These are phyloP conservation scores for Phoenix dactylifera DNA, from an alignment of 176 grass and related monocot species.

Conservation along the genomic window DNA sequence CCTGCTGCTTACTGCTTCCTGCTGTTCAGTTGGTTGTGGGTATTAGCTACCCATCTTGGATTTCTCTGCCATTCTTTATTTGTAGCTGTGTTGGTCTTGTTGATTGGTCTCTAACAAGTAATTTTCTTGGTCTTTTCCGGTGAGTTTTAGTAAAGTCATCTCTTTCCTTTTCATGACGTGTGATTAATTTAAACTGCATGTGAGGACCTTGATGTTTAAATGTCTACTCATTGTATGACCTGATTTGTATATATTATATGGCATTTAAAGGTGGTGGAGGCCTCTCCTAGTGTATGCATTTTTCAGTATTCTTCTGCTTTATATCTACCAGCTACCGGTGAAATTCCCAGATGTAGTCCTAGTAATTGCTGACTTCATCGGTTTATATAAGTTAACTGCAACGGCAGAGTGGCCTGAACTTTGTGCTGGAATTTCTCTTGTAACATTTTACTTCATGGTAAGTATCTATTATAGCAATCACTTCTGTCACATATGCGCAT, in stretches of 20 bases:
- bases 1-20: slow-evolving; percentile 81
- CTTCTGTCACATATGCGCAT: background rate
- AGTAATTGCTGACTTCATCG: slow-evolving; percentile 78
- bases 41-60: slow-evolving; percentile 94
- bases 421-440: slow-evolving; percentile 71
- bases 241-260: slow-evolving; percentile 4
- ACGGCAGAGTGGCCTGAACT: slow-evolving; percentile 81
- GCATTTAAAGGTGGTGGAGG: slow-evolving; percentile 72
- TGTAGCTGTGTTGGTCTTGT: slow-evolving; percentile 94
- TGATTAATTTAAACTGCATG: slow-evolving; percentile 2
- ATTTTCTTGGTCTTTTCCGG: slow-evolving; percentile 97
- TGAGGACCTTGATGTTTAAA: too few species aligned
- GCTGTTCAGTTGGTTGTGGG: slow-evolving; percentile 79
- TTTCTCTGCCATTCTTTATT: slow-evolving; percentile 92
- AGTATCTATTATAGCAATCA: slow-evolving; percentile 19
- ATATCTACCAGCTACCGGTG: slow-evolving; percentile 76
- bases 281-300: slow-evolving; percentile 78
- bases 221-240: background rate
- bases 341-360: slow-evolving; percentile 51
- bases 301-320: slow-evolving; percentile 88
- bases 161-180: slow-evolving; percentile 6
- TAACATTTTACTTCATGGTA: slow-evolving; percentile 91
- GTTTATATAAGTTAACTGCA: slow-evolving; percentile 73
- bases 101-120: slow-evolving; percentile 97
- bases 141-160: slow-evolving; percentile 20